Percentiles rank a stretch among this genome's conserved stretches.
These are phyloP conservation scores for Stephania japonica DNA, from an alignment of 164 flowering plant genomes.

Conservation along the genomic window DNA sequence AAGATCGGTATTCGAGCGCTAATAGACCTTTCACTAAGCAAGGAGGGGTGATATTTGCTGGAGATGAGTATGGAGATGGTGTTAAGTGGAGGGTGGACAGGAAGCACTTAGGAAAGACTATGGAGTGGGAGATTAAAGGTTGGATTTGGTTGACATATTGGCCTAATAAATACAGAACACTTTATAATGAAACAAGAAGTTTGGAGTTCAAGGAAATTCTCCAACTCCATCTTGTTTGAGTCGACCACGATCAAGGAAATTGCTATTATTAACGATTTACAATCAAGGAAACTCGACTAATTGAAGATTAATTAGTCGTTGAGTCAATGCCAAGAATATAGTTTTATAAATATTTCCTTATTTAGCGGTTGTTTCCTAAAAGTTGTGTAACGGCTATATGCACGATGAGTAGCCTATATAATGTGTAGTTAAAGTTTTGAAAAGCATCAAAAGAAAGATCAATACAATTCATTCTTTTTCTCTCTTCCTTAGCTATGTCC, in stretches of 20 bases:
- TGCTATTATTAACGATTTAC: too few relatives aligned
- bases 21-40: conserved; percentile 73
- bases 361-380: too few relatives aligned
- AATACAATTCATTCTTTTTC: too few relatives aligned
- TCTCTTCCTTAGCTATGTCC: too few relatives aligned
- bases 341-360: too few relatives aligned
- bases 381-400: too few relatives aligned
- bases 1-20: conserved; percentile 62
- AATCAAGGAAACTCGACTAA: too few relatives aligned
- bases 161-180: conserved; percentile 72
- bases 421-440: too few relatives aligned
- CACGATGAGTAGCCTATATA: too few relatives aligned
- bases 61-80: conserved; percentile 84
- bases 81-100: conserved; percentile 73
- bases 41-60: conserved; percentile 87
- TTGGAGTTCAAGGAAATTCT: conserved; percentile 63
- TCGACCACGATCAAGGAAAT: neutral
- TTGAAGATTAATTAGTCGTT: too few relatives aligned
- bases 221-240: conserved; percentile 36
- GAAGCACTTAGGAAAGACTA: conserved; percentile 44
- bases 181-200: conserved; percentile 62
- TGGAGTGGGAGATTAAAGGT: conserved; percentile 85
- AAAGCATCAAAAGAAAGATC: too few relatives aligned
- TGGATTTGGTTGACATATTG: conserved; percentile 80
- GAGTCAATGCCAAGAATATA: too few relatives aligned